A percentile compares a stretch with the other conserved stretches of the same genome.
Evolutionary conservation across 768 basidiomycete species (phyloP).

Genomic region (Coprinopsis strossmayeri): DNA sequence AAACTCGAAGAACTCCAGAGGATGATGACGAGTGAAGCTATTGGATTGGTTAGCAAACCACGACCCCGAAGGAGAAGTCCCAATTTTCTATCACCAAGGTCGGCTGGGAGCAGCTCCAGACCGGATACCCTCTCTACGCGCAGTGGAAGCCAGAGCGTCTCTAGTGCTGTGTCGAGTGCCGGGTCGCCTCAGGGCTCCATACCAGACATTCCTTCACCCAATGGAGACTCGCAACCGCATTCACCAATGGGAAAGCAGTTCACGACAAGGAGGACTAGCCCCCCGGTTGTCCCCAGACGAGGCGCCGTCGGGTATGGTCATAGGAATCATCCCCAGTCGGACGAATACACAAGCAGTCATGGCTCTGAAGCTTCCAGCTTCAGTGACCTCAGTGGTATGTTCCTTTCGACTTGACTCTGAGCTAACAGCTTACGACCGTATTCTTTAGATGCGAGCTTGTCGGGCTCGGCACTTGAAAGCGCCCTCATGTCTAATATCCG

Average conservation of each 20-base stretch:
- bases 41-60: conserved; percentile 57
- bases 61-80: conserved; percentile 23
- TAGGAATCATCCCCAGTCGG: conserved; percentile 38
- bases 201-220: conserved; percentile 71
- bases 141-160: conserved; percentile 55
- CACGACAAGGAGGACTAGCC: conserved; percentile 53
- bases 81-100: conserved; percentile 31
- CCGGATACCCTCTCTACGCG: conserved; percentile 40
- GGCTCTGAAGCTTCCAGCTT: conserved; percentile 77
- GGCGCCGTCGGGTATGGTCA: conserved; percentile 47
- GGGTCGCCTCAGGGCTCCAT: conserved; percentile 75
- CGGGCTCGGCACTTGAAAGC: conserved; percentile 75
- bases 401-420: background rate
- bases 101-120: conserved; percentile 27
- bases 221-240: conserved; percentile 47
- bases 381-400: conserved; percentile 79
- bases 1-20: conserved; percentile 64
- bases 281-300: conserved; percentile 50
- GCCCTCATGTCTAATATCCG: conserved; percentile 72
- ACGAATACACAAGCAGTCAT: conserved; percentile 54
- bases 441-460: conserved; percentile 59
- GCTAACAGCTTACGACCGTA: conserved; percentile 1
- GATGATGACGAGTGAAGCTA: conserved; percentile 66
- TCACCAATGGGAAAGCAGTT: conserved; percentile 49
- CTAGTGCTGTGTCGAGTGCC: conserved; percentile 40